These are phyloP conservation scores for Fusarium begoniae DNA, from an alignment of 2,329 filamentous ascomycete genomes.

Conservation along the genomic window DNA sequence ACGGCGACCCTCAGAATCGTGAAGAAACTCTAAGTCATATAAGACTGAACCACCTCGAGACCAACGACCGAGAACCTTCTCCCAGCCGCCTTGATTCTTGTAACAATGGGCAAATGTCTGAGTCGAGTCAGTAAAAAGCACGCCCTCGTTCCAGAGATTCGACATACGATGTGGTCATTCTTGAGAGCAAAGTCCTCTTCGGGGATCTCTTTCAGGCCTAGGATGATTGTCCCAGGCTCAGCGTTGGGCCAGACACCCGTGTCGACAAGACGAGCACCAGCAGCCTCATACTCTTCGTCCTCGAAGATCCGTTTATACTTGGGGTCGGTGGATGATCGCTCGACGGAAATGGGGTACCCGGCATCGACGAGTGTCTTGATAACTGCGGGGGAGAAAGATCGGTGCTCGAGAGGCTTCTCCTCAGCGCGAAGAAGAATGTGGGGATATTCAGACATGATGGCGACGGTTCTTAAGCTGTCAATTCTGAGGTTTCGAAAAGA, in stretches of 20 bases:
- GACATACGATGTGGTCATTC: slow-evolving; percentile 41
- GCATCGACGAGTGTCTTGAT: slow-evolving; percentile 68
- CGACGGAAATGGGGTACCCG: slow-evolving; percentile 74
- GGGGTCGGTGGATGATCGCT: slow-evolving; percentile 56
- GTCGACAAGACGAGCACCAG: slow-evolving; percentile 72
- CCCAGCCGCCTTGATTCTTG: slow-evolving; percentile 82
- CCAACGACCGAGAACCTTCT: slow-evolving; percentile 81
- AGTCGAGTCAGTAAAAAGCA: neutral
- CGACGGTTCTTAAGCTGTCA: slow-evolving; percentile 1
- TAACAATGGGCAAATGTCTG: slow-evolving; percentile 76
- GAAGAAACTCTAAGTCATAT: slow-evolving; percentile 87
- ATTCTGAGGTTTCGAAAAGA: neutral
- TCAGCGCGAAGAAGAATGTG: slow-evolving; percentile 65
- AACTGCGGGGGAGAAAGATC: slow-evolving; percentile 53
- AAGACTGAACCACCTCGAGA: slow-evolving; percentile 68
- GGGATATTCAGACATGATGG: slow-evolving; percentile 43
- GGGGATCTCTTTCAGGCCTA: slow-evolving; percentile 82
- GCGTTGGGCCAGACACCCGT: slow-evolving; percentile 74
- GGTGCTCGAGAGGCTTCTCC: slow-evolving; percentile 61
- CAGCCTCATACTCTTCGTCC: slow-evolving; percentile 61
- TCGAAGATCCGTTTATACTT: slow-evolving; percentile 68
- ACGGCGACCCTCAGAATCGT: slow-evolving; percentile 58
- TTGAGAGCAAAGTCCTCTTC: slow-evolving; percentile 69
- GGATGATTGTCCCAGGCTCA: slow-evolving; percentile 73
- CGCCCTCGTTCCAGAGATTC: too few species aligned